Percentiles rank a stretch among this genome's conserved stretches.
These are phyloP conservation scores for Elsinoe arachidis DNA, from an alignment of 2,329 filamentous ascomycete species.

Conservation along the genomic window DNA sequence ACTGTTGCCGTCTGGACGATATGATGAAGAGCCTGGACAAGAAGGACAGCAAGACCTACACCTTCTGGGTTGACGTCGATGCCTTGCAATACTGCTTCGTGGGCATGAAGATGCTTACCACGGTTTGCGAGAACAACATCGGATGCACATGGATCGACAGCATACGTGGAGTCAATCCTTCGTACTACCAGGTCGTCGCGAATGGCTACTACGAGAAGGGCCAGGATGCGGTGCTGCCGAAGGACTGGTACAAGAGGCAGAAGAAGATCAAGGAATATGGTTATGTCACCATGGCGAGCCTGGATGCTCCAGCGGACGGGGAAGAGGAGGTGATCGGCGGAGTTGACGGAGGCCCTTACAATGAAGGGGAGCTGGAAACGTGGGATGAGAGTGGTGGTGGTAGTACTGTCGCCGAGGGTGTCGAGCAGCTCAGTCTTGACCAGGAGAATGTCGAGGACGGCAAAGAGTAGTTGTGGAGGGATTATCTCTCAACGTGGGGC, in stretches of 20 bases:
- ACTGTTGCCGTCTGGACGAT: constrained; percentile 41
- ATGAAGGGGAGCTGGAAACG: not conserved
- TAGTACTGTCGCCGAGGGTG: not conserved
- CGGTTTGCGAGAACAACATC: constrained; percentile 23
- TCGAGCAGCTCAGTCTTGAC: not conserved
- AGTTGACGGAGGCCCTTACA: not conserved
- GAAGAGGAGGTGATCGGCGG: not conserved
- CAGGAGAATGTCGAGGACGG: not conserved
- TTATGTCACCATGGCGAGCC: not conserved
- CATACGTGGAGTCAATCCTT: constrained; percentile 32
- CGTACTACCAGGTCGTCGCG: constrained; percentile 36
- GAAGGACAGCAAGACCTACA: constrained; percentile 40
- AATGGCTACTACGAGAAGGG: constrained; percentile 32
- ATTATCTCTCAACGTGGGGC: too few species aligned
- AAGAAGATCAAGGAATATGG: constrained; percentile 3
- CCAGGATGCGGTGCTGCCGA: constrained; percentile 13
- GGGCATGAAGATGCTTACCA: constrained; percentile 44
- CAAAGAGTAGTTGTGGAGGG: too few species aligned
- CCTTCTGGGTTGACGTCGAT: constrained; percentile 60
- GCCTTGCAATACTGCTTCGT: constrained; percentile 49
- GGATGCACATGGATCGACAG: constrained; percentile 31
- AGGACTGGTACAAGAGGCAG: constrained; percentile 11
- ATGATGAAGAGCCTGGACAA: constrained; percentile 27
- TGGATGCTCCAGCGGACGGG: not conserved
- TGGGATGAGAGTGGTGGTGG: not conserved